phyloP scores from a whole-genome alignment of 805 yeast species.

The Ogataea paradorogensis region DNA sequence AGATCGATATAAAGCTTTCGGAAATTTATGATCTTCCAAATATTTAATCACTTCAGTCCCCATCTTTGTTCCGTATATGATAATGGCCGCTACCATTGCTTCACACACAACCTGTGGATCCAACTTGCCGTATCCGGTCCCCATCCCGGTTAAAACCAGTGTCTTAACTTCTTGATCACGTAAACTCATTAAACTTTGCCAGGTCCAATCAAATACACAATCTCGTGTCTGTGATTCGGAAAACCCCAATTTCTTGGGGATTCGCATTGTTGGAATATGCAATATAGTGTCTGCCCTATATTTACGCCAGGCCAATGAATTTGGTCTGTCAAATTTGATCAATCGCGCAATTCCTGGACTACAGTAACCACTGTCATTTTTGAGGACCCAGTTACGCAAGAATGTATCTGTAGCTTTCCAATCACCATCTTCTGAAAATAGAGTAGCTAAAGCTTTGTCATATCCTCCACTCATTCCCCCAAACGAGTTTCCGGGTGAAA shows the following conservation, averaged over 20 bases:
- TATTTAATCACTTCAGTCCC: slow-evolving; percentile 2
- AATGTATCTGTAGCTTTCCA: slow-evolving; percentile 25
- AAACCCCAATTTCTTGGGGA: slow-evolving; percentile 26
- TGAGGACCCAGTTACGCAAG: slow-evolving; percentile 17
- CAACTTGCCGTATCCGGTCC: slow-evolving; percentile 39
- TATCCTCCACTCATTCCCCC: slow-evolving; percentile 54
- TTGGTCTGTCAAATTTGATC: slow-evolving; percentile 27
- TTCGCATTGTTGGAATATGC: slow-evolving; percentile 41
- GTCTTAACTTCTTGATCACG: slow-evolving; percentile 23
- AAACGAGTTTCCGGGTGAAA: slow-evolving; percentile 52
- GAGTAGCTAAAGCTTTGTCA: slow-evolving; percentile 37
- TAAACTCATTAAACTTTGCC: slow-evolving; percentile 34
- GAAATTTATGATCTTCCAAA: slow-evolving; percentile 9
- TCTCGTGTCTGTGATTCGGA: slow-evolving; percentile 10
- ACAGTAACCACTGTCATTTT: slow-evolving; percentile 31
- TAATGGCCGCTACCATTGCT: slow-evolving; percentile 37
- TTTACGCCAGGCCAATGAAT: slow-evolving; percentile 31
- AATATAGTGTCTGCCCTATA: slow-evolving; percentile 31
- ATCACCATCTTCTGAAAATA: slow-evolving; percentile 19
- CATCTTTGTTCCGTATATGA: slow-evolving; percentile 22
- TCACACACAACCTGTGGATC: slow-evolving; percentile 32
- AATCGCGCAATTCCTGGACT: slow-evolving; percentile 32
- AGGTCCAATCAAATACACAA: slow-evolving; percentile 37
- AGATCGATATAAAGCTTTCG: neutral
- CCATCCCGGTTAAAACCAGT: slow-evolving; percentile 37